These are phyloP conservation scores for Ochetophila trinervis DNA, from an alignment of 306 rosid genomes.

Conservation along the genomic window DNA sequence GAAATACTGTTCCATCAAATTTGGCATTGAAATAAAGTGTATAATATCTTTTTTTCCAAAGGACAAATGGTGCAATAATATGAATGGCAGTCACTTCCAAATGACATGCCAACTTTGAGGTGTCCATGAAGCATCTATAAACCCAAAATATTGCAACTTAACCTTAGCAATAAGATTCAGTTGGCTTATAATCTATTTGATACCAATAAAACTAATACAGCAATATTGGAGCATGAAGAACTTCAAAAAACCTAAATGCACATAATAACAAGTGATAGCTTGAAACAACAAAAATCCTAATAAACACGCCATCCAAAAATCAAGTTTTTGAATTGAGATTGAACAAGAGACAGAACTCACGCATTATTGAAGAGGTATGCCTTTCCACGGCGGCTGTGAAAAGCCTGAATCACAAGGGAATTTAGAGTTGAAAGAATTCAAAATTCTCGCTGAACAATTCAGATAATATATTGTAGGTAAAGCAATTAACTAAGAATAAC, in stretches of 20 bases:
- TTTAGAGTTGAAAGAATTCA: conserved; percentile 21
- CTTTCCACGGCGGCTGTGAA: conserved; percentile 72
- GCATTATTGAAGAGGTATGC: conserved; percentile 76
- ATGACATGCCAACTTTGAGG: background rate
- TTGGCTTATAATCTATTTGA: no score
- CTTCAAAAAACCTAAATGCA: background rate
- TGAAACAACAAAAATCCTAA: background rate
- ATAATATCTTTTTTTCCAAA: background rate
- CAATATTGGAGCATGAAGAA: background rate
- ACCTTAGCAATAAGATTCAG: no score
- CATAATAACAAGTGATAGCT: background rate
- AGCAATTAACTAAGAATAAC: conserved; percentile 18
- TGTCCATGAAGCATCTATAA: no score
- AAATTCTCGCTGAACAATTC: conserved; percentile 21
- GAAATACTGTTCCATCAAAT: no score
- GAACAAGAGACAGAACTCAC: conserved; percentile 47
- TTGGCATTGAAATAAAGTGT: background rate
- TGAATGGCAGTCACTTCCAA: conserved; percentile 1
- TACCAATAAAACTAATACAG: no score
- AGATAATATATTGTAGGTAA: conserved; percentile 3
- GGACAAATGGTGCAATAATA: conserved; percentile 1
- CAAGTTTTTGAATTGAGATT: background rate
- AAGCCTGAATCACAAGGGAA: conserved; percentile 44
- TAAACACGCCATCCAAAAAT: background rate
- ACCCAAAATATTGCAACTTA: no score